Percentiles rank a stretch among this genome's conserved stretches.
phyloP scores from a whole-genome alignment of 768 basidiomycete genomes.

The Cantharellus anzutake region DNA sequence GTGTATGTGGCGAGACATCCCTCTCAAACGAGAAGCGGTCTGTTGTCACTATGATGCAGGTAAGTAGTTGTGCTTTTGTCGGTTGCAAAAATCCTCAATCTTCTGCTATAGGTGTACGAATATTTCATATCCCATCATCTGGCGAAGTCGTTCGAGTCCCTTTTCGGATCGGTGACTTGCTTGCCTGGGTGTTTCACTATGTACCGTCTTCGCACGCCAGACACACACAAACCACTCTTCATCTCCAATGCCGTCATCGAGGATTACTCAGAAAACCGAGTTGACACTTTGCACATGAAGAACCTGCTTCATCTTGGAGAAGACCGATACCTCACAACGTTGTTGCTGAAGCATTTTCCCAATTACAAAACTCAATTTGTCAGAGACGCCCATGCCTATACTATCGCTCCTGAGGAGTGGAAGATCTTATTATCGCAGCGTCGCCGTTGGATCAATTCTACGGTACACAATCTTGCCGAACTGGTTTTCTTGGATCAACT shows the following conservation, averaged over 20 bases:
- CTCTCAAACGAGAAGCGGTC: constrained; percentile 89
- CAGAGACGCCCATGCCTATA: constrained; percentile 83
- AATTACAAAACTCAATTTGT: constrained; percentile 89
- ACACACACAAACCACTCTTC: constrained; percentile 87
- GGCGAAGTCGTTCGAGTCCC: constrained; percentile 92
- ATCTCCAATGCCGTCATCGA: constrained; percentile 78
- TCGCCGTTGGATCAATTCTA: constrained; percentile 99
- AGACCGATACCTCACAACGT: constrained; percentile 94
- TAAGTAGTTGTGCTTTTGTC: constrained; percentile 14
- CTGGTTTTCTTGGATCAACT: constrained; percentile 79
- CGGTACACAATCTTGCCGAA: constrained; percentile 90
- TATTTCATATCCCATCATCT: constrained; percentile 99
- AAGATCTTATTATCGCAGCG: constrained; percentile 84
- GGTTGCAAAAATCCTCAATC: background rate
- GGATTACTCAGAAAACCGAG: constrained; percentile 90
- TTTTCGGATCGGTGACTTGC: constrained; percentile 97
- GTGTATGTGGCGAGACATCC: constrained; percentile 89
- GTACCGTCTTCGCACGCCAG: constrained; percentile 83
- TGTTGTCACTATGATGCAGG: constrained; percentile 94
- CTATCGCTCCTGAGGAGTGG: constrained; percentile 93
- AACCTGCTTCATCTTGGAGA: constrained; percentile 94
- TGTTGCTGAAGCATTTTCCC: constrained; percentile 91
- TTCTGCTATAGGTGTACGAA: constrained; percentile 59
- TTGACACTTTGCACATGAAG: constrained; percentile 98
- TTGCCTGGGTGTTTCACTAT: constrained; percentile 98